These are phyloP conservation scores for Anisodus acutangulus DNA, from an alignment of 257 asterid species.

Conservation along the genomic window DNA sequence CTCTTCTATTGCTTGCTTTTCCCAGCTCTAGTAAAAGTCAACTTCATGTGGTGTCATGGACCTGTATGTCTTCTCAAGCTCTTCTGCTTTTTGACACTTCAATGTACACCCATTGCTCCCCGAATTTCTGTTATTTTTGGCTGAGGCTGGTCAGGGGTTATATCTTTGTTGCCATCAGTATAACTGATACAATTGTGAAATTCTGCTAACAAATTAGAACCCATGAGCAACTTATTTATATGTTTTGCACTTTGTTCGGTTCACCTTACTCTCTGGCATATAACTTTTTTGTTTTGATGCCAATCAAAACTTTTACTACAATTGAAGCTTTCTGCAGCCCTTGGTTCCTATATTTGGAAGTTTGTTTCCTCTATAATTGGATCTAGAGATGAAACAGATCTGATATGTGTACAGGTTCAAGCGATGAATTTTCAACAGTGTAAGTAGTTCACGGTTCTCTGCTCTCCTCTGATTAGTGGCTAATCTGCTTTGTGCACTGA, in stretches of 20 bases:
- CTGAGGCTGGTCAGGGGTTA: background rate
- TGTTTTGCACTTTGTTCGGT: background rate
- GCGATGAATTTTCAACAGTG: conserved; percentile 34
- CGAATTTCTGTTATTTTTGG: background rate
- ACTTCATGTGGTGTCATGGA: conserved; percentile 2
- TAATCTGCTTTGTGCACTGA: background rate
- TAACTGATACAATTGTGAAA: background rate
- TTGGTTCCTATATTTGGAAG: conserved; percentile 32
- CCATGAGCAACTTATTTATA: conserved; percentile 14
- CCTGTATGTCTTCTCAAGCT: background rate
- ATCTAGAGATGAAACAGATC: conserved; percentile 34
- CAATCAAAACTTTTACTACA: background rate
- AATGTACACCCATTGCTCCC: background rate
- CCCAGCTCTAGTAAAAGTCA: background rate
- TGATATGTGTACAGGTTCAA: conserved; percentile 35
- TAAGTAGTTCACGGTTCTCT: conserved; percentile 32
- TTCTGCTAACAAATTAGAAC: background rate
- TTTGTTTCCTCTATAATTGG: conserved; percentile 33
- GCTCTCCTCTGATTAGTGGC: background rate
- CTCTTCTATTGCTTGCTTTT: conserved; percentile 17
- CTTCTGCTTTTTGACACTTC: background rate
- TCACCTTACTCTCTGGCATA: background rate
- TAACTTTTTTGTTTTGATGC: background rate
- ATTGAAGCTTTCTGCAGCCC: conserved; percentile 7
- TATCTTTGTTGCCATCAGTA: conserved; percentile 15